phyloP scores from a whole-genome alignment of 2,329 filamentous ascomycete species.

The Colletotrichum godetiae region DNA sequence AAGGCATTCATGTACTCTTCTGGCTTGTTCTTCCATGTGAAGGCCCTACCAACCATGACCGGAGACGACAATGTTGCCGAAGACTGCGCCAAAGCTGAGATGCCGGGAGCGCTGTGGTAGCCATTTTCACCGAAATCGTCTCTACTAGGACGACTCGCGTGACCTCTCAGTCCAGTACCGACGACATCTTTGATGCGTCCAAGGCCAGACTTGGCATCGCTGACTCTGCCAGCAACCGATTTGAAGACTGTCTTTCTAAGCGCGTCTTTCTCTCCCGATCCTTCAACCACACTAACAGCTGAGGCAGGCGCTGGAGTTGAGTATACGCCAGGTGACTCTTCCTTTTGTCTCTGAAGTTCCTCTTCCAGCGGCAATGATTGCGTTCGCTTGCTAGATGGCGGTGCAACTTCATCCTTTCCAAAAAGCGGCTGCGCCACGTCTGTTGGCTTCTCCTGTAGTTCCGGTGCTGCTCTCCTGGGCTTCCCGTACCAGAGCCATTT shows the following conservation, averaged over 20 bases:
- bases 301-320: constrained; percentile 57
- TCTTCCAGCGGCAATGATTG: constrained; percentile 65
- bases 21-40: constrained; percentile 74
- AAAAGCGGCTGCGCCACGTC: constrained; percentile 62
- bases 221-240: constrained; percentile 81
- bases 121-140: constrained; percentile 62
- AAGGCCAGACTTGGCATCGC: constrained; percentile 84
- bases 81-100: constrained; percentile 50
- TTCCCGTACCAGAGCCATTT: constrained; percentile 98
- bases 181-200: constrained; percentile 89
- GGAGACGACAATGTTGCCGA: constrained; percentile 48
- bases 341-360: constrained; percentile 56
- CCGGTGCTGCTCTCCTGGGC: constrained; percentile 71
- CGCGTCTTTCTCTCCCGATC: constrained; percentile 65
- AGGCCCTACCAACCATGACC: constrained; percentile 59
- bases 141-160: constrained; percentile 65
- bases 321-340: constrained; percentile 58
- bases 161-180: constrained; percentile 67
- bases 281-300: constrained; percentile 58
- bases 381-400: constrained; percentile 58
- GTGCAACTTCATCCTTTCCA: constrained; percentile 63
- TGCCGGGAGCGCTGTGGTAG: constrained; percentile 45
- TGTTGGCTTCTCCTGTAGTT: constrained; percentile 59
- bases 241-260: constrained; percentile 78
- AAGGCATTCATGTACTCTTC: constrained; percentile 62